Evolutionary conservation across 768 basidiomycete species (phyloP), one percentile per base, ranked within the genome.

Genomic region (Pulveroboletus sp.): DNA sequence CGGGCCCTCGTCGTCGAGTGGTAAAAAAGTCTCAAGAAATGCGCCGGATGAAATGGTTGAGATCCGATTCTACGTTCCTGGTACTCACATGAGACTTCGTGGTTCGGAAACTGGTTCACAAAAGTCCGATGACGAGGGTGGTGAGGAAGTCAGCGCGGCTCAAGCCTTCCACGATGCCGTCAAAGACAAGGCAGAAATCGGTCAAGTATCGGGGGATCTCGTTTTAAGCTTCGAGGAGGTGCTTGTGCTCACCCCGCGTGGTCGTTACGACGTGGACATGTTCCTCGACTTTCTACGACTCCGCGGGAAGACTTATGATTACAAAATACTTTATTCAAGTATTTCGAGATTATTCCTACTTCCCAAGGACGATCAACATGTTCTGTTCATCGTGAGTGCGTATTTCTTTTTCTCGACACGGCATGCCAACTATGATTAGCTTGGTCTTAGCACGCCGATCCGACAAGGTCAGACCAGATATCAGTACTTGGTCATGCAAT

Each of bases 271-370:
- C 61, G 86, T 99, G 71, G 96, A 98, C 71, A 93, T 99, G 88
- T 97, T 91, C 76, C 84, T 84, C 24, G 89, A 90, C 46, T 98
- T 93, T 73, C 69, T 99, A 63, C 85, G 96, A 38, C 72, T 98
- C 30, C 86, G 93, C n/a, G 96, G 96, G 46, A 96, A 97, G 72
- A 97, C 94, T 2, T 98, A 98, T 70, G 96, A 99, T 69, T 99
- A 99, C 78, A 93, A 97, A 71, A 91, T 99, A 50, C 76, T 90
- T 21, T 96, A 94, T 70, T 77, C 80, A 33, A 88, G 86, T 55
- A 91, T 99, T 58, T 84, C 89, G 21, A 79, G 82, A 50, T 72
- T 98, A 8, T 99, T 98, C 77, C 75, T 98, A 21, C 76, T 99
- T 5, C 96, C 96, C 14, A 95, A 96, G 65, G 96, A 99, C 62